Evolutionary conservation across 768 basidiomycete genomes (phyloP).

Genomic region (Xerocomellus amylosporus): DNA sequence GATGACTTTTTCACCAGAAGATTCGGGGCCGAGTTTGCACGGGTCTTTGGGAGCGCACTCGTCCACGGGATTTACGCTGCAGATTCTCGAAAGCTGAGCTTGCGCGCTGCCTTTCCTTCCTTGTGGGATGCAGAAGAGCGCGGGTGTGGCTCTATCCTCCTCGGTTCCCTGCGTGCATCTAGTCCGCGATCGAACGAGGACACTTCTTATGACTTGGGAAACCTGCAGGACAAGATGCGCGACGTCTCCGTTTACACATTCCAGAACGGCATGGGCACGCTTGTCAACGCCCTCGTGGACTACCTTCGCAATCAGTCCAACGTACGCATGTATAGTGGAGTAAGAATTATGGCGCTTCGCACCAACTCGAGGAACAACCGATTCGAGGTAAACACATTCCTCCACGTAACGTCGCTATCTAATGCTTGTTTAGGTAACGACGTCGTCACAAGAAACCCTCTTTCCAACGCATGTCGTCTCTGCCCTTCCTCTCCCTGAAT

Average conservation of each 20-base stretch:
- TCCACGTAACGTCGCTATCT: constrained; percentile 3
- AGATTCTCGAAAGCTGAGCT: constrained; percentile 70
- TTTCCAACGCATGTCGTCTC: constrained; percentile 71
- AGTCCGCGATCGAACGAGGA: constrained; percentile 5
- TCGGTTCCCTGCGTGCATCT: constrained; percentile 46
- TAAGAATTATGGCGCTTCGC: constrained; percentile 38
- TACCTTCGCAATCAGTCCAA: constrained; percentile 48
- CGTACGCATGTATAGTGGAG: constrained; percentile 53
- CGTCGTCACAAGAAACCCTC: constrained; percentile 33
- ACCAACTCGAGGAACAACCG: constrained; percentile 31
- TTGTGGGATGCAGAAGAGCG: constrained; percentile 68
- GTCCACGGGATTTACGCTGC: constrained; percentile 94
- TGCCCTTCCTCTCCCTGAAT: constrained; percentile 61
- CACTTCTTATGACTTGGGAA: constrained; percentile 48
- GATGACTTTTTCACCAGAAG: constrained; percentile 73
- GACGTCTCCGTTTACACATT: constrained; percentile 81
- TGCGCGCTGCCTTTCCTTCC: constrained; percentile 73
- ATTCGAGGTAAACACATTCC: constrained; percentile 43
- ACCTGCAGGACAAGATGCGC: constrained; percentile 46
- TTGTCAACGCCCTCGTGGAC: constrained; percentile 55
- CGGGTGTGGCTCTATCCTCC: constrained; percentile 67
- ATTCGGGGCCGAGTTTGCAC: constrained; percentile 71
- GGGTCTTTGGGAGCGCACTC: constrained; percentile 72
- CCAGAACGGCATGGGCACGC: constrained; percentile 64
- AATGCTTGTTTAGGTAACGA: constrained; percentile 30